Evolutionary conservation across 805 yeast species (phyloP).

Genomic region (Danielia oregonensis): DNA sequence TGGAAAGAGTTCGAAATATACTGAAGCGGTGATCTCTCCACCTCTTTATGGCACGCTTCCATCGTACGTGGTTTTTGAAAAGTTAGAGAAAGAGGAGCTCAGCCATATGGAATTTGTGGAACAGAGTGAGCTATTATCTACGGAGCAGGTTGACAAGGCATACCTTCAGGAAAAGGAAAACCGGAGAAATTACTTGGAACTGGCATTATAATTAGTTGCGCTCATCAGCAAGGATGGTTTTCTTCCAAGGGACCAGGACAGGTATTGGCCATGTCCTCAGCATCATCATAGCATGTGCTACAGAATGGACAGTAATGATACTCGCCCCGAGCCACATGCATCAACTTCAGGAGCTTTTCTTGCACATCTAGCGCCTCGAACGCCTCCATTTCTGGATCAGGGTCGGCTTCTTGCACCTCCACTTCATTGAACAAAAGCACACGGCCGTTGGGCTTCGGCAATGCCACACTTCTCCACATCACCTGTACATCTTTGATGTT

Average conservation of each 20-base stretch:
- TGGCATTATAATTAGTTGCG: slow-evolving; percentile 6
- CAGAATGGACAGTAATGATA: slow-evolving; percentile 15
- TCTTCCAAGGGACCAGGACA: slow-evolving; percentile 13
- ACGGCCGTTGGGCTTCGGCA: background rate
- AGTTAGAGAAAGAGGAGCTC: slow-evolving; percentile 9
- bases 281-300: slow-evolving; percentile 7
- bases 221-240: slow-evolving; percentile 1
- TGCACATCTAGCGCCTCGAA: background rate
- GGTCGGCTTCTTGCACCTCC: background rate
- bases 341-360: slow-evolving; percentile 2
- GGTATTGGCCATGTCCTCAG: slow-evolving; percentile 6
- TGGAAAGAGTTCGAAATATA: slow-evolving; percentile 9
- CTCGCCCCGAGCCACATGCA: slow-evolving; percentile 5
- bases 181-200: slow-evolving; percentile 6
- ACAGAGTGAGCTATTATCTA: slow-evolving; percentile 15
- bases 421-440: background rate
- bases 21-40: slow-evolving; percentile 17
- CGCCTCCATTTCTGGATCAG: background rate
- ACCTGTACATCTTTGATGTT: slow-evolving; percentile 28
- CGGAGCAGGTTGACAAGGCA: slow-evolving; percentile 15
- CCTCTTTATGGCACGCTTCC: slow-evolving; percentile 16
- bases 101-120: slow-evolving; percentile 12
- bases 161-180: slow-evolving; percentile 3
- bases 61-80: slow-evolving; percentile 18
- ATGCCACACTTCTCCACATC: slow-evolving; percentile 39